Conservation (phyloP, 768 basidiomycete genomes). For the Exidia glandulosa region DNA sequence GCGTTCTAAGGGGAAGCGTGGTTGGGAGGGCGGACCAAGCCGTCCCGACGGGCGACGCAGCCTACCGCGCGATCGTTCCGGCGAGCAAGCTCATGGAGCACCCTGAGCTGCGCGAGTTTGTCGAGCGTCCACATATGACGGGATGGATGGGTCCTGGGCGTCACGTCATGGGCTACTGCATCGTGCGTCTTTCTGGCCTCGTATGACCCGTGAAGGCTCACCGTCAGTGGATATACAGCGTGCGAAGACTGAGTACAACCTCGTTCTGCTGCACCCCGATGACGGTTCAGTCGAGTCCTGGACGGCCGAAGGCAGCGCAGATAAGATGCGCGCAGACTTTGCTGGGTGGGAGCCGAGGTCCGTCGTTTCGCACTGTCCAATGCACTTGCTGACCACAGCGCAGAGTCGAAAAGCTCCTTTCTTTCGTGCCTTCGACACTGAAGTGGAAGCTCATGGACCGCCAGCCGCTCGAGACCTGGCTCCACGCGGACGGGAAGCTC, state of each 20-base stretch:
- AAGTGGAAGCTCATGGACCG: slow-evolving; percentile 41
- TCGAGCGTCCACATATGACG: slow-evolving; percentile 42
- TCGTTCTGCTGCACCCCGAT: slow-evolving; percentile 35
- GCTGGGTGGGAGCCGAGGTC: slow-evolving; percentile 36
- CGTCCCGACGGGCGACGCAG: slow-evolving; percentile 48
- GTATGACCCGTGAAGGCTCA: slow-evolving; percentile 7
- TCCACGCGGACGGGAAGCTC: slow-evolving; percentile 32
- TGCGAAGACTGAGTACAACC: slow-evolving; percentile 24
- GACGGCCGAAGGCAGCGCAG: slow-evolving; percentile 29
- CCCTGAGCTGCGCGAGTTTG: slow-evolving; percentile 37
- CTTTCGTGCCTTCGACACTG: slow-evolving; percentile 33
- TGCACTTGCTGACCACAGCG: neutral
- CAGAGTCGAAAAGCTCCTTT: slow-evolving; percentile 32
- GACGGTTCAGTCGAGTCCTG: slow-evolving; percentile 32
- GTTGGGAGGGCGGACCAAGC: slow-evolving; percentile 34
- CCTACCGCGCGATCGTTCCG: slow-evolving; percentile 45
- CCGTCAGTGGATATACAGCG: slow-evolving; percentile 5
- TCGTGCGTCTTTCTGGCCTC: neutral
- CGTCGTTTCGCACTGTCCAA: neutral
- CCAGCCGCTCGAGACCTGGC: slow-evolving; percentile 36
- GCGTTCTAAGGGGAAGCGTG: slow-evolving; percentile 37
- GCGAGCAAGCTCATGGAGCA: slow-evolving; percentile 35
- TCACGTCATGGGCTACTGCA: slow-evolving; percentile 4
- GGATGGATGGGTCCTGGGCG: slow-evolving; percentile 32
- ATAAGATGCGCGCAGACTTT: slow-evolving; percentile 38